phyloP scores from a whole-genome alignment of 805 yeast species.

The Candida chauliodis region DNA sequence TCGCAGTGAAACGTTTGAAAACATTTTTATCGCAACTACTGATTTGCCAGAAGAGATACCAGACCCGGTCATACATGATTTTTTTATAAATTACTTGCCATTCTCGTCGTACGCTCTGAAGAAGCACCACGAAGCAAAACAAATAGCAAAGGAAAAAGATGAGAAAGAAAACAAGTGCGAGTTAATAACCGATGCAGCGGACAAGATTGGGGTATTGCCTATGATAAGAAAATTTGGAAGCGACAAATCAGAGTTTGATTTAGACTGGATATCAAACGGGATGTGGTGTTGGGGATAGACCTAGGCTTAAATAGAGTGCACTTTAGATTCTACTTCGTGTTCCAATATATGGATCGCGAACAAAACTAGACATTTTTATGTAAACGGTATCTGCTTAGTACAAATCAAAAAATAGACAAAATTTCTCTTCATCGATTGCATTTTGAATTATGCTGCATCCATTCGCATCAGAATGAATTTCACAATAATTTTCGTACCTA shows the following conservation, averaged over 20 bases:
- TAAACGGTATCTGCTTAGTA: too few species aligned
- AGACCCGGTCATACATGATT: conserved; percentile 33
- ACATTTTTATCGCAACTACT: conserved; percentile 21
- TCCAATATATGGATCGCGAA: too few species aligned
- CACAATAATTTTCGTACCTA: too few species aligned
- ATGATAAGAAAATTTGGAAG: conserved; percentile 33
- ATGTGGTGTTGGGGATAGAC: conserved; percentile 26
- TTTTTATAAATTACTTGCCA: conserved; percentile 29
- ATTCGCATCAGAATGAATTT: too few species aligned
- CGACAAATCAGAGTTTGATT: conserved; percentile 21
- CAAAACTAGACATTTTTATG: too few species aligned
- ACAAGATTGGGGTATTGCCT: conserved; percentile 23
- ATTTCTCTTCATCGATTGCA: too few species aligned
- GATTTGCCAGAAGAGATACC: conserved; percentile 35
- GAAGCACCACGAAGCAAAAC: conserved; percentile 1
- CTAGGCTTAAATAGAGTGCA: too few species aligned
- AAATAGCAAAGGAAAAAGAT: conserved; percentile 3
- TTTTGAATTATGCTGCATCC: too few species aligned
- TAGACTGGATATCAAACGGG: conserved; percentile 37
- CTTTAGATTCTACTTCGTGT: too few species aligned
- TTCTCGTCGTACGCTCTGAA: conserved; percentile 10
- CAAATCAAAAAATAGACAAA: too few species aligned
- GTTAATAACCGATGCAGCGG: conserved; percentile 19
- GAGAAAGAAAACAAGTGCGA: conserved; percentile 15
- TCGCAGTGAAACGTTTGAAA: conserved; percentile 7